These are phyloP conservation scores for Omphalea diandra DNA, from an alignment of 441 rosid genomes.

Conservation along the genomic window DNA sequence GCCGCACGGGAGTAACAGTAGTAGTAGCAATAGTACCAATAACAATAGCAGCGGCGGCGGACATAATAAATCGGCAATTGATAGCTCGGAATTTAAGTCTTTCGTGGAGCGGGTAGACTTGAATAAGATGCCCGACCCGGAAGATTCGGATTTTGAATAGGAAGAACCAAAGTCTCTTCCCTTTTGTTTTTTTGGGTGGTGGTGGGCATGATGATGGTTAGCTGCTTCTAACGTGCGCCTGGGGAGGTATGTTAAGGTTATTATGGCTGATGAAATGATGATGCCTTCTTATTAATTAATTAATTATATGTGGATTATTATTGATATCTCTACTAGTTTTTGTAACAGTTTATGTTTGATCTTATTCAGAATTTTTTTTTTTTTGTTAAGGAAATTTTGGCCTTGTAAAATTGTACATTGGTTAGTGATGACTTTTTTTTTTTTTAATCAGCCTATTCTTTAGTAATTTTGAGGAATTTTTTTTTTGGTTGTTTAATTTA, in stretches of 20 bases:
- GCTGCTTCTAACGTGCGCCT: slow-evolving; percentile 37
- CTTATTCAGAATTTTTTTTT: slow-evolving; percentile 8
- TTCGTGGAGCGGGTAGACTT: slow-evolving; percentile 55
- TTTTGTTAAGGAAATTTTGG: slow-evolving; percentile 34
- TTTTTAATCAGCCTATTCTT: too few species aligned
- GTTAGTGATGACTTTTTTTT: not conserved
- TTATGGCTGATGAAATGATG: slow-evolving; percentile 26
- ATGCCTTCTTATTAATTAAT: slow-evolving; percentile 8
- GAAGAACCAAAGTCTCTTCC: not conserved
- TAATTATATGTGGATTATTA: slow-evolving; percentile 17
- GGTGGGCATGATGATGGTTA: not conserved
- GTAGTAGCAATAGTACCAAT: slow-evolving; percentile 25
- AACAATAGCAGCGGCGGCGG: not conserved
- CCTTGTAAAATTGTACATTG: slow-evolving; percentile 41
- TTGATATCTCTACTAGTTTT: not conserved
- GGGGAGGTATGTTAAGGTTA: slow-evolving; percentile 29
- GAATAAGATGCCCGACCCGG: slow-evolving; percentile 76
- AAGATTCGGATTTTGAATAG: slow-evolving; percentile 49
- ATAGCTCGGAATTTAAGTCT: slow-evolving; percentile 37
- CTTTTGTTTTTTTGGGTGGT: too few species aligned
- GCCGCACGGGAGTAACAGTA: slow-evolving; percentile 10
- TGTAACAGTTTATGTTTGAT: not conserved
- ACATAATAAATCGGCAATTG: slow-evolving; percentile 24
- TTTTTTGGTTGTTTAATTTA: too few species aligned
- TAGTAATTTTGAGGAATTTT: too few species aligned